phyloP scores from a whole-genome alignment of 768 basidiomycete genomes.

The Rubroboletus satanas region DNA sequence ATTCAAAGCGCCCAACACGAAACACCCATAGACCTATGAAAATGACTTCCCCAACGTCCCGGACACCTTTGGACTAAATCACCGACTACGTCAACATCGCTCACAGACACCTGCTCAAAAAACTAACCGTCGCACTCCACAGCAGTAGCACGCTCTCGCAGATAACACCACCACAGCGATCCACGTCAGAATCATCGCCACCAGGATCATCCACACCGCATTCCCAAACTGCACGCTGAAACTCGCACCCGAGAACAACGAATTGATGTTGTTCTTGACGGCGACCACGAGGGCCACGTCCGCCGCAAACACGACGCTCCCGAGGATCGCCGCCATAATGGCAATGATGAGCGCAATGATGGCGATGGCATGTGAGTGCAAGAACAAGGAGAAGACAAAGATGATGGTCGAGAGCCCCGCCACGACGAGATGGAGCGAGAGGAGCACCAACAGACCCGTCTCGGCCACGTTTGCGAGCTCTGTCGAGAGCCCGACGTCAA shows the following conservation, averaged over 20 bases:
- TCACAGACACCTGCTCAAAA: not conserved
- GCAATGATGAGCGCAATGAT: slow-evolving; percentile 57
- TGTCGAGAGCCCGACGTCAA: slow-evolving; percentile 42
- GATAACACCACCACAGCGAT: slow-evolving; percentile 56
- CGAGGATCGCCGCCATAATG: slow-evolving; percentile 54
- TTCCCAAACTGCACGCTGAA: slow-evolving; percentile 59
- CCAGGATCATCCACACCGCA: slow-evolving; percentile 69
- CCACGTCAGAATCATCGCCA: slow-evolving; percentile 55
- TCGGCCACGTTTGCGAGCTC: slow-evolving; percentile 45
- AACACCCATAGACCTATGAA: not conserved
- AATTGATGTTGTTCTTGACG: slow-evolving; percentile 42
- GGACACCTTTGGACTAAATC: slow-evolving; percentile 4
- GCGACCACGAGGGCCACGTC: slow-evolving; percentile 61
- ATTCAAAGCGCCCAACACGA: not conserved
- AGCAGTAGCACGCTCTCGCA: slow-evolving; percentile 62
- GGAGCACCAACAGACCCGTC: slow-evolving; percentile 47
- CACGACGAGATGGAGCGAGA: slow-evolving; percentile 66
- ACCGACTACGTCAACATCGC: slow-evolving; percentile 4
- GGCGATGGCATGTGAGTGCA: slow-evolving; percentile 50
- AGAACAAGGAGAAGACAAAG: slow-evolving; percentile 52
- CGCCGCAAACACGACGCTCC: slow-evolving; percentile 51
- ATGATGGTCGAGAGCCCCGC: slow-evolving; percentile 56
- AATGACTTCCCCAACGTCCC: not conserved
- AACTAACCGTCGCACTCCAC: slow-evolving; percentile 51
- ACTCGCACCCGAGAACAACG: slow-evolving; percentile 34